A percentile compares a stretch with the other conserved stretches of the same genome.
These are phyloP conservation scores for Fusarium goolgardi DNA, from an alignment of 2,329 filamentous ascomycete genomes.

Conservation along the genomic window DNA sequence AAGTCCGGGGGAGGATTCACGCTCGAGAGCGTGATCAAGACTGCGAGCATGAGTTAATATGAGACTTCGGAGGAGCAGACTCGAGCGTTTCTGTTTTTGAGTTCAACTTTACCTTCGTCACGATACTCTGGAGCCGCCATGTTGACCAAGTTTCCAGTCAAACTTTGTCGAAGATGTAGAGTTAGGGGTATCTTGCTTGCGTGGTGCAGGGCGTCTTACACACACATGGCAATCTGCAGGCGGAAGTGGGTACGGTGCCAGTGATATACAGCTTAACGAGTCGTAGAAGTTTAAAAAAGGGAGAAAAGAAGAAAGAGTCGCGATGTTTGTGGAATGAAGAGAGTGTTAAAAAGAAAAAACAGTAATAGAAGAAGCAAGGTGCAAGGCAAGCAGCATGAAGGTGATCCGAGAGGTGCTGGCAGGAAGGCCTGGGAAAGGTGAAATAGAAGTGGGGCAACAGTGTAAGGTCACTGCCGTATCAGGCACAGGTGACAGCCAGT, in stretches of 20 bases:
- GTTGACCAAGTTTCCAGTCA: not conserved
- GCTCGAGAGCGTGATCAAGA: slow-evolving; percentile 48
- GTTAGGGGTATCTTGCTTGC: not conserved
- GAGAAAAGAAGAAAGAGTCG: not conserved
- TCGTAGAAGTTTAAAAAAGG: not conserved
- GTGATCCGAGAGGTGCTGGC: slow-evolving; percentile 37
- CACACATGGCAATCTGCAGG: slow-evolving; percentile 20
- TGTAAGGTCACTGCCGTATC: slow-evolving; percentile 47
- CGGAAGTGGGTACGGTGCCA: slow-evolving; percentile 30
- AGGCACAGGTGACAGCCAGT: slow-evolving; percentile 46
- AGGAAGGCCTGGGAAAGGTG: slow-evolving; percentile 41
- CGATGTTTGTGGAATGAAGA: not conserved
- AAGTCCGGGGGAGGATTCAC: slow-evolving; percentile 38
- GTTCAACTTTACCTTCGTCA: slow-evolving; percentile 41
- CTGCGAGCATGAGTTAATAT: slow-evolving; percentile 42
- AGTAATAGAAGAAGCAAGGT: slow-evolving; percentile 6
- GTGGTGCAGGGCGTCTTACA: slow-evolving; percentile 30
- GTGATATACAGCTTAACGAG: not conserved
- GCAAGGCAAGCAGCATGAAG: slow-evolving; percentile 25
- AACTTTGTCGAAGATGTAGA: not conserved
- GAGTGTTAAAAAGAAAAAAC: slow-evolving; percentile 14
- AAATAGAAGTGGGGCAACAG: slow-evolving; percentile 48
- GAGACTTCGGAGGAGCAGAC: not conserved
- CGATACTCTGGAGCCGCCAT: slow-evolving; percentile 45
- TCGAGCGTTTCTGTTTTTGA: too few relatives aligned